A percentile compares a stretch with the other conserved stretches of the same genome.
Conservation (phyloP, 257 asterid species). For the Primulina huaijiensis region DNA sequence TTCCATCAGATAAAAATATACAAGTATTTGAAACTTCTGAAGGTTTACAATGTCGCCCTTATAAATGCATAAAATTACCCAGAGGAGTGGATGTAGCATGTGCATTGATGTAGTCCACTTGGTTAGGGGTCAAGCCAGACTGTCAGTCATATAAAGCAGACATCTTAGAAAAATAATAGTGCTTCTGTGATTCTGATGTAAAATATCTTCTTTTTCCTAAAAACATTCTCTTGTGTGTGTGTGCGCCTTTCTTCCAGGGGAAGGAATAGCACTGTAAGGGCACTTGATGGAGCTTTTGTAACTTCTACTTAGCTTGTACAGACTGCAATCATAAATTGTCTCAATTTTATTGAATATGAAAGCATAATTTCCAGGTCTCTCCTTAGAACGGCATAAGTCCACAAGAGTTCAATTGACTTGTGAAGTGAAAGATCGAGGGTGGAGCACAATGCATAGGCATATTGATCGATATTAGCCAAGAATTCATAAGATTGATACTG, state of each 20-base stretch:
- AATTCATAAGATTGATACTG: no score
- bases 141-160: slow-evolving; percentile 37
- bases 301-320: background rate
- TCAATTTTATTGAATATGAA: background rate
- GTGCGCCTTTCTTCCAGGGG: no score
- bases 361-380: background rate
- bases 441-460: background rate
- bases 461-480: background rate
- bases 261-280: background rate
- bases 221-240: no score
- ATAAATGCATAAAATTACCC: slow-evolving; percentile 45
- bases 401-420: no score
- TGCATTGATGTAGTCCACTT: slow-evolving; percentile 91
- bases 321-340: background rate
- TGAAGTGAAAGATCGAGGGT: background rate
- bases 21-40: background rate
- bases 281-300: background rate
- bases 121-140: slow-evolving; percentile 74
- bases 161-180: background rate
- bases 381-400: no score
- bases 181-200: slow-evolving; percentile 3
- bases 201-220: background rate
- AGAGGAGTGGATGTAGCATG: slow-evolving; percentile 97
- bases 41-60: slow-evolving; percentile 9
- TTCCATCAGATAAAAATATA: background rate